Evolutionary conservation across 257 asterid species (phyloP), one percentile per base, ranked within the genome.

Genomic region (Fraxinus cuspidata): DNA sequence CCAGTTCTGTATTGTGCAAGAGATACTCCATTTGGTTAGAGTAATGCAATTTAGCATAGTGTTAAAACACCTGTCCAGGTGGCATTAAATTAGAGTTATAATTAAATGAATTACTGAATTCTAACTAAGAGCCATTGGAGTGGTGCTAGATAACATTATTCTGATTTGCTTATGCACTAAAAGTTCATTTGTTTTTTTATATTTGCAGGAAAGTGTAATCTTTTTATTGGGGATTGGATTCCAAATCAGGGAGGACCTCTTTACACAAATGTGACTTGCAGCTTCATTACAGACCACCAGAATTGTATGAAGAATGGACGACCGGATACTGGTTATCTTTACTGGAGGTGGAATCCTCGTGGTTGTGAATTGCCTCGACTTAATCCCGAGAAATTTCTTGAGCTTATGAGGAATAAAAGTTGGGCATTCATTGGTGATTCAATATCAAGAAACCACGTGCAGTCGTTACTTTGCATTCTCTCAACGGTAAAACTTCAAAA

Each of bases 361-460:
- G 90, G 78, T 9, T 94, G 98, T 68, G 87, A 90, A 73, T 74
- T 90, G 77, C 85, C 89, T 64, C 89, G 81, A 31, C 75, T 86
- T 19, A 79, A 88, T 38, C 88, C 96, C 0, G 21, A 64, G 71
- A 85, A 68, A 83, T 92, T 94, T 81, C 92, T 92, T 3, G 92
- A 90, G 60, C 67, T 82, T 5, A 85, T 92, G 97, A 90, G 86
- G 83, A 81, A 90, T 71, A 92, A 90, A 84, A 82, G 78, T 47
- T 90, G 89, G 96, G 96, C 87, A 0, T 88, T 92, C 70, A 74
- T 94, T 47, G 98, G 98, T 16, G 97, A 94, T 85, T 94, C 98
- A 27, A 90, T 94, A 67, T 80, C 96, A 0, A 72, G 97, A 77
- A 94, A 94, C 86, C 98, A 94, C 70, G 88, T 88, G 13, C 92